These are phyloP conservation scores for Cryphonectria carpinicola DNA, from an alignment of 2,329 filamentous ascomycete genomes.

Conservation along the genomic window DNA sequence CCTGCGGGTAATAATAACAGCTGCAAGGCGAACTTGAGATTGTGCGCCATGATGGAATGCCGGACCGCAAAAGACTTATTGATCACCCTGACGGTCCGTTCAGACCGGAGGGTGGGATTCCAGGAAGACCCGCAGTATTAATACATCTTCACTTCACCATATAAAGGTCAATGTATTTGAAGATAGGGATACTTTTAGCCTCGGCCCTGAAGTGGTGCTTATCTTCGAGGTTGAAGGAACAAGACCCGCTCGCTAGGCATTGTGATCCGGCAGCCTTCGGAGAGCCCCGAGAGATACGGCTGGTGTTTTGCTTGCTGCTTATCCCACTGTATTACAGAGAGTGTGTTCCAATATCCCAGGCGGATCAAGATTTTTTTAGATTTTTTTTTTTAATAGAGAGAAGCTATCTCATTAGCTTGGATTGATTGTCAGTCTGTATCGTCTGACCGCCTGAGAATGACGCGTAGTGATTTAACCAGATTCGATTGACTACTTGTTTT, in stretches of 20 bases:
- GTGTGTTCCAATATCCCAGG: background rate
- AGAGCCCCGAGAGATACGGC: background rate
- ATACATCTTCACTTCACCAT: background rate
- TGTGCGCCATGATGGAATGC: background rate
- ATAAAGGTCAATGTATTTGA: background rate
- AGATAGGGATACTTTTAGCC: background rate
- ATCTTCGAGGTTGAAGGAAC: background rate
- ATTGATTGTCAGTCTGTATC: background rate
- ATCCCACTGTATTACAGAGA: background rate
- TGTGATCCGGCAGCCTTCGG: background rate
- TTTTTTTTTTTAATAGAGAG: background rate
- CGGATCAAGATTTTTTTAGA: background rate
- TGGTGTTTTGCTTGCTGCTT: background rate
- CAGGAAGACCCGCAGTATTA: background rate
- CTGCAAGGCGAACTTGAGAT: background rate
- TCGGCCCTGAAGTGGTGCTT: background rate
- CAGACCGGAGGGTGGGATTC: background rate
- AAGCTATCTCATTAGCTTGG: background rate
- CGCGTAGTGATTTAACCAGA: background rate
- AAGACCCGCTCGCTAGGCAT: conserved; percentile 1
- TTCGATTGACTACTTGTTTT: background rate
- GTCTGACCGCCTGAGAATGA: background rate
- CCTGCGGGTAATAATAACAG: background rate
- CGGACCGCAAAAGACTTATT: background rate
- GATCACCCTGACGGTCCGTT: background rate